Evolutionary conservation across 176 grass and related monocot species (phyloP), one percentile per base, ranked within the genome.

Genomic region (Oryza longistaminata): DNA sequence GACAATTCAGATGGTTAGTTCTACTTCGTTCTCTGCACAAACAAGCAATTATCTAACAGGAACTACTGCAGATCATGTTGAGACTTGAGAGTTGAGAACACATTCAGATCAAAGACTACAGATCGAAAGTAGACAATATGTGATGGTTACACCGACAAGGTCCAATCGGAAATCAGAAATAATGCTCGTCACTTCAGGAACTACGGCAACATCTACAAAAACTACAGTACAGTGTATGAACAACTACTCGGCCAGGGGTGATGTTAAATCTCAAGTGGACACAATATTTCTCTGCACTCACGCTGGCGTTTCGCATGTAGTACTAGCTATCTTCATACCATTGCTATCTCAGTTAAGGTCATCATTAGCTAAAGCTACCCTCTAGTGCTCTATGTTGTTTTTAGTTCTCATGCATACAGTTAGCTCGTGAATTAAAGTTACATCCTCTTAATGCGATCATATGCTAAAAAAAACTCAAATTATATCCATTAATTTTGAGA

Each of bases 1-100:
- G 83, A 21, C 21, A 82, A n/a, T 2, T 1, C 60, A 87, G 2
- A 86, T 1, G n/a, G 33, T 71, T 31, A 83, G 67, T 62, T 7
- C 9, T 75, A 68, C 21, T 61, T 66, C 7, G 9, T 34, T 55
- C 12, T 3, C 7, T 2, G 19, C 0, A 19, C 33, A n/a, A 39
- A 22, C 55, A 21, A 43, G 11, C 29, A 48, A 11, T 24, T 61
- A 4, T 9, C 2, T 14, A 55, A 16, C 15, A 84, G 9, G 49
- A 60, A 75, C 53, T 15, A 60, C 0, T 42, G 35, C 6, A 31
- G 49, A 21, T 11, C 39, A 75, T 80, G 16, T 66, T 80, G 1
- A 43, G 9, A 43, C 42, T 43, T 43, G 42, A 43, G 42, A 43
- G 16, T 66, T 80, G 2, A 78, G 25, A 8, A 66, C 35, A 79